A percentile compares a stretch with the other conserved stretches of the same genome.
Evolutionary conservation across 306 rosid species (phyloP).

Genomic region (Glycine soja): DNA sequence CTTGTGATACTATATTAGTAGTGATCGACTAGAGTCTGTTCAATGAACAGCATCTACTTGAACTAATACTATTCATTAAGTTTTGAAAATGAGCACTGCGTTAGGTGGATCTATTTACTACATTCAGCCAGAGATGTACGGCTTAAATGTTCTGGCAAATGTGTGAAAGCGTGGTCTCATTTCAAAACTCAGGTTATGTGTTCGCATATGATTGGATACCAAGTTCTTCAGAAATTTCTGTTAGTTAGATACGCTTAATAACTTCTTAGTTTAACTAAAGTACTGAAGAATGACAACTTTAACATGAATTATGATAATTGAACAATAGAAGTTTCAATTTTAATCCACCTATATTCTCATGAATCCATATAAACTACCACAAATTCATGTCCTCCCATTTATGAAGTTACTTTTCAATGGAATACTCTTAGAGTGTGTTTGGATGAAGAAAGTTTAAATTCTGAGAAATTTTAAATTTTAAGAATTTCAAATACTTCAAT

Average conservation of each 20-base stretch:
- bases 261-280: not conserved
- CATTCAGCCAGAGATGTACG: conserved; percentile 26
- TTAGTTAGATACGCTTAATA: conserved; percentile 11
- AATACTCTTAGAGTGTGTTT: no score
- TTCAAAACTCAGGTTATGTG: not conserved
- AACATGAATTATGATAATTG: not conserved
- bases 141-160: conserved; percentile 22
- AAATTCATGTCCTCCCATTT: not conserved
- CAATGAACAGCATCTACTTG: conserved; percentile 38
- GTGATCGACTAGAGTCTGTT: conserved; percentile 13
- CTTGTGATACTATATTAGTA: not conserved
- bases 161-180: not conserved
- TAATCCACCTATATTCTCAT: not conserved
- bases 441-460: no score
- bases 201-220: not conserved
- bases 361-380: not conserved
- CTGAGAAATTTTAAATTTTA: no score
- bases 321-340: not conserved
- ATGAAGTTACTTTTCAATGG: not conserved
- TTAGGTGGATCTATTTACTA: conserved; percentile 57
- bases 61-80: conserved; percentile 14
- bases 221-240: not conserved
- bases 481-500: no score
- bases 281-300: not conserved
- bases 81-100: not conserved